Conservation (phyloP, 2,329 filamentous ascomycete species). For the Arachnomyces sp. region DNA sequence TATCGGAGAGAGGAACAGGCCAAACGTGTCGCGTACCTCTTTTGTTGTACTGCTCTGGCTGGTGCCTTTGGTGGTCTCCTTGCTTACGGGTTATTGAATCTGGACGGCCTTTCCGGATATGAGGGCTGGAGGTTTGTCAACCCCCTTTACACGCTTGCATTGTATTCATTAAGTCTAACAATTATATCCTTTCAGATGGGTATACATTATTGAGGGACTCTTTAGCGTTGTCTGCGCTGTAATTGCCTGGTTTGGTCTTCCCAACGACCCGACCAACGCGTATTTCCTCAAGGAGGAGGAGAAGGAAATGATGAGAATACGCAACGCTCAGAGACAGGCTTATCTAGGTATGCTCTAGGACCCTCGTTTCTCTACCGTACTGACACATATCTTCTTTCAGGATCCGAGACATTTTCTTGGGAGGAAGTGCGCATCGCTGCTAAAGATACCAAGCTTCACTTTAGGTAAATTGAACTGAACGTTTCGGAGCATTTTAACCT, state of each 20-base stretch:
- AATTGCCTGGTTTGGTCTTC: conserved; percentile 42
- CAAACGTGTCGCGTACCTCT: conserved; percentile 34
- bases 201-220: conserved; percentile 46
- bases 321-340: conserved; percentile 37
- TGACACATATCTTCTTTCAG: no score
- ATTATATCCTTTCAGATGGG: conserved; percentile 24
- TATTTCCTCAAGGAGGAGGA: conserved; percentile 45
- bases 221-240: conserved; percentile 37
- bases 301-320: conserved; percentile 44
- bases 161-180: conserved; percentile 1
- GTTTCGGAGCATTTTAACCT: no score
- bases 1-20: conserved; percentile 35
- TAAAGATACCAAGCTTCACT: conserved; percentile 45
- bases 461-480: conserved; percentile 22
- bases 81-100: conserved; percentile 32
- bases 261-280: conserved; percentile 41
- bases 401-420: conserved; percentile 42
- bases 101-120: conserved; percentile 40
- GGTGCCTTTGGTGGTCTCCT: conserved; percentile 35
- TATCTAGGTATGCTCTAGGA: conserved; percentile 39
- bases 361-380: no score
- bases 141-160: neutral
- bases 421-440: conserved; percentile 42
- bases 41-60: conserved; percentile 33
- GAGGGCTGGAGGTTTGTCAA: conserved; percentile 41